Base-by-base conservation (phyloP, 306 rosid species). In the Dalbergia oliveri region DNA sequence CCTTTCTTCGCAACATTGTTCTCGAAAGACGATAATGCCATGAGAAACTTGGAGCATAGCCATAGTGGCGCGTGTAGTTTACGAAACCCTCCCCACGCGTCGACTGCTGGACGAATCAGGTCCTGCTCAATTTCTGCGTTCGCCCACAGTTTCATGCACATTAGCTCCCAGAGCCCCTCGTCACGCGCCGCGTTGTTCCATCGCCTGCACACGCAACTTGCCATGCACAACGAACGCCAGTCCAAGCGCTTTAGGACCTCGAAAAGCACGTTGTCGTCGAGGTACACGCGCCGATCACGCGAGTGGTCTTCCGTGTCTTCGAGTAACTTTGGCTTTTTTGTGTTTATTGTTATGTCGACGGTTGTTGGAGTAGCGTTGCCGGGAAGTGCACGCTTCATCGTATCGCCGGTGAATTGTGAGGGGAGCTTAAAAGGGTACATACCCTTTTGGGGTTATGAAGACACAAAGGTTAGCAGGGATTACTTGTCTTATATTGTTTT, bases 151-250 rank as follows among this genome's bases (percentile, higher is more conserved):
- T 88, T 81, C 8, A 88, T 88, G 66, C 94, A 92, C 81, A 92
- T 92, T 82, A 92, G 85, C 88, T 90, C 94, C 94, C 97, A 92
- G 4, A 92, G 90, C 49, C 97, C 84, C 90, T 92, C 94, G 39
- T 92, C 97, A 51, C 82, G 89, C 6, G 91, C 90, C 45, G 97
- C 89, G 59, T 85, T 87, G 66, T 83, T 84, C 97, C 97, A 92
- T 79, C 88, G 93, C 85, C 83, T 87, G 90, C 85, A 86, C 80
- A 92, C 97, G 34, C 94, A 88, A 0, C 75, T 83, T 54, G 93
- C 97, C 84, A 76, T 23, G 6, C 85, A 94, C 66, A 92, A 73
- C 37, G 94, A 78, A 80, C 76, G 78, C 13, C 91, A 91, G 54
- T 92, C 31, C 31, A 26, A 26, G 31, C 31, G 31, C 31, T 2